Evolutionary conservation across 768 basidiomycete species (phyloP).

Genomic region (Artomyces pyxidatus): DNA sequence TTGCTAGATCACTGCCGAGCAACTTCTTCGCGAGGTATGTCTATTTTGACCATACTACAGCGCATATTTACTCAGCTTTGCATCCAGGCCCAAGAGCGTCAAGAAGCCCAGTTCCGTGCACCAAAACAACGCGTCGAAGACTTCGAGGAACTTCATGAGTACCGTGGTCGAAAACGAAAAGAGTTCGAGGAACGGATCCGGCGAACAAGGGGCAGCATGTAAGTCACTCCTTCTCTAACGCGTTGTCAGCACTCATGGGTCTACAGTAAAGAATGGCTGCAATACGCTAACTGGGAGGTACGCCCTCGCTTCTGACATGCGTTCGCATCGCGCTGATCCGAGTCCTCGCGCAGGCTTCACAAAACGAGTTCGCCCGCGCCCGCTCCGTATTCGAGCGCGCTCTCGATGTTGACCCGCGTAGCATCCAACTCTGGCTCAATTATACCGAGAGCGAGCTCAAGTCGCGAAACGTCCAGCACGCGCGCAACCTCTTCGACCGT

Average conservation of each 20-base stretch:
- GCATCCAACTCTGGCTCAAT: constrained; percentile 85
- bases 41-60: background rate
- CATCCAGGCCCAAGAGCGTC: constrained; percentile 89
- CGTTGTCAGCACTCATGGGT: background rate
- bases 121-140: constrained; percentile 96
- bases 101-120: constrained; percentile 85
- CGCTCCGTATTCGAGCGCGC: constrained; percentile 96
- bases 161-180: constrained; percentile 83
- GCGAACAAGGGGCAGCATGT: constrained; percentile 77
- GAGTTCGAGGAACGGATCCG: constrained; percentile 90
- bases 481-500: constrained; percentile 94
- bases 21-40: constrained; percentile 85
- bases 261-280: constrained; percentile 75
- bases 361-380: constrained; percentile 93
- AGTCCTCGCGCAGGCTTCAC: constrained; percentile 55
- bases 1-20: constrained; percentile 97
- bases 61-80: constrained; percentile 1
- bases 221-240: constrained; percentile 20
- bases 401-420: constrained; percentile 88
- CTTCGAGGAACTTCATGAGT: constrained; percentile 86
- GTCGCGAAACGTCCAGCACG: constrained; percentile 93
- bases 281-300: constrained; percentile 84
- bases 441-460: constrained; percentile 99
- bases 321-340: background rate
- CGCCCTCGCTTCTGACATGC: too few species aligned